Conservation (phyloP, 345 rosid species). For the Ailanthus altissimus region DNA sequence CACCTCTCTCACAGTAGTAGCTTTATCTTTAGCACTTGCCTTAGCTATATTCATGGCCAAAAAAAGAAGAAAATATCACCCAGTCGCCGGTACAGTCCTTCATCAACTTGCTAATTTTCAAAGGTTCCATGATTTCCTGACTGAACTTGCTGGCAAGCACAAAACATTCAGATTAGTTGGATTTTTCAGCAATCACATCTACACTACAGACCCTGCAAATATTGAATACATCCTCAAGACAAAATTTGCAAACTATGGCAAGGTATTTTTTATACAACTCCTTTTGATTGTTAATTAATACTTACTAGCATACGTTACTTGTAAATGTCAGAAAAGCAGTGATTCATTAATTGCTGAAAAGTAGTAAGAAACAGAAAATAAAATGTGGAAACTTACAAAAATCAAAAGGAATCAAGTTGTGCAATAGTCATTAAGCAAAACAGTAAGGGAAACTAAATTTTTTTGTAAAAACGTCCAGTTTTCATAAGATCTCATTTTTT, state of each 20-base stretch:
- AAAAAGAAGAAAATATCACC: neutral
- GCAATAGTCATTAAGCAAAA: too few relatives aligned
- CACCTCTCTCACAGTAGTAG: neutral
- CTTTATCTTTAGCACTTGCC: neutral
- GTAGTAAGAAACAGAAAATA: too few relatives aligned
- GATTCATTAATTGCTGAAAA: too few relatives aligned
- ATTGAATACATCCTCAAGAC: constrained; percentile 38
- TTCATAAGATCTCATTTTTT: too few relatives aligned
- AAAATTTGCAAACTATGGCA: constrained; percentile 33
- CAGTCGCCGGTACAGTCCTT: neutral
- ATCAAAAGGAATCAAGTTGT: too few relatives aligned
- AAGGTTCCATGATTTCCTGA: constrained; percentile 13
- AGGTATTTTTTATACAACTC: constrained; percentile 17
- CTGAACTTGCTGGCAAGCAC: constrained; percentile 11
- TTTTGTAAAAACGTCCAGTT: too few relatives aligned
- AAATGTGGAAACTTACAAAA: too few relatives aligned
- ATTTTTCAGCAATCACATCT: neutral
- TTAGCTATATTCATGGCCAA: neutral
- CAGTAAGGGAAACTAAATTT: too few relatives aligned
- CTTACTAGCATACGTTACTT: neutral
- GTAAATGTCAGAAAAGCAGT: too few relatives aligned
- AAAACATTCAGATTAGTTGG: constrained; percentile 1
- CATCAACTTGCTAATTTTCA: neutral
- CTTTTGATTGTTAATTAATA: neutral
- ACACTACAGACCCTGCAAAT: constrained; percentile 28